Base-by-base conservation (phyloP, 2,329 filamentous ascomycete species). In the Scedosporium minutisporum region DNA sequence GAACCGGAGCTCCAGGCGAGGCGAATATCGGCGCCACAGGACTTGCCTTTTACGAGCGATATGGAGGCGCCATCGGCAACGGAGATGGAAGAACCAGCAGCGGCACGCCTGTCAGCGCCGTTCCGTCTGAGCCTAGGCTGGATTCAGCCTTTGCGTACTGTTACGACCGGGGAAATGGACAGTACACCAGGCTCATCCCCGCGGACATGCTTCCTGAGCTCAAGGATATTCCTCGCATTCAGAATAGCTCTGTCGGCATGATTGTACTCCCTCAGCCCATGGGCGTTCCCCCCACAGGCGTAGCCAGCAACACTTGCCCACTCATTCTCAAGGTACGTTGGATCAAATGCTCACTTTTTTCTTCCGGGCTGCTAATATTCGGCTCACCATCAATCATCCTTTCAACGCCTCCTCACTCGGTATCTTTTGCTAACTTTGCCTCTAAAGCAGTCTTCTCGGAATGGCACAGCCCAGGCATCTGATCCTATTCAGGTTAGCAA, bases 121-220 rank as follows among this genome's bases (percentile, higher is more conserved):
- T 23, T 21, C 42, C 60, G 14, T 48, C 62, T 0, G 60, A 60
- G 10, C 16, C 29, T 14, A 44, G 55, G 14, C 18, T 63, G 25
- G 41, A 63, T 2, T 60, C 57, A 38, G 69, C 64, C 14, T 80
- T 76, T 62, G 77, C 74, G 1, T 86, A 86, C 69, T 84, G 77
- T 65, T 77, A 81, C 61, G 77, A 80, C 60, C 77, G 83, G 6
- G 79, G 79, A 7, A 78, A 84, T 63, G 83, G 83, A 3, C 72
- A 75, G 57, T 81, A 77, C 64, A 85, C 83, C 4, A 75, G 79
- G 3, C 77, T 87, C 0, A 73, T 86, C 14, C 82, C 82, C 0
- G 83, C 80, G 0, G 84, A 87, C 65, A 74, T 77, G 72, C 71
- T 86, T 10, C 79, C 78, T 0, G 69, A 72, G 3, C 68, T 80